A percentile compares a stretch with the other conserved stretches of the same genome.
Conservation (phyloP, 352 stramenopile genomes). For the Globisporangium acanthophoron region DNA sequence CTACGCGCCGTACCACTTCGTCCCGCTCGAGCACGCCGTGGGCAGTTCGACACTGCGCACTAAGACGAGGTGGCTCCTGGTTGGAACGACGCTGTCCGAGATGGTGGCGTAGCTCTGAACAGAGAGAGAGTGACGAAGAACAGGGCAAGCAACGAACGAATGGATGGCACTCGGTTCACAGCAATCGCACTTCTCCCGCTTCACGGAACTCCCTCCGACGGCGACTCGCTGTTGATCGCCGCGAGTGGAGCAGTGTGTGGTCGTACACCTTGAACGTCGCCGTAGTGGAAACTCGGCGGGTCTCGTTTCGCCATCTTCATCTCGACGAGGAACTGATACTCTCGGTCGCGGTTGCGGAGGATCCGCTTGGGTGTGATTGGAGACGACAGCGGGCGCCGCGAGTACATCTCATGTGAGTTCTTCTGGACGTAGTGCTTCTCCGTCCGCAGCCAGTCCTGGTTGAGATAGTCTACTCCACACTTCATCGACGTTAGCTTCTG, state of each 20-base stretch:
- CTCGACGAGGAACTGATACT: constrained; percentile 13
- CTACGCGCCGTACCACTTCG: constrained; percentile 58
- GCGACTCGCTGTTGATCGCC: not conserved
- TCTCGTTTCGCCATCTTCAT: constrained; percentile 13
- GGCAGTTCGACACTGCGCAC: constrained; percentile 8
- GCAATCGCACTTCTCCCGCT: not conserved
- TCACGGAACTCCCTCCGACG: not conserved
- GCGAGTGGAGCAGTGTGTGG: constrained; percentile 10
- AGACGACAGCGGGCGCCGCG: constrained; percentile 5
- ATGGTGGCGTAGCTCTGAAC: constrained; percentile 3
- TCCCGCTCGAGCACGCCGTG: constrained; percentile 19
- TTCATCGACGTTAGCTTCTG: constrained; percentile 11
- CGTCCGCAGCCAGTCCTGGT: constrained; percentile 7
- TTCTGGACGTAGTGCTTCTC: not conserved
- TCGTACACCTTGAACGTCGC: not conserved
- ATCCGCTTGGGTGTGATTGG: constrained; percentile 6
- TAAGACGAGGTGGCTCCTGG: constrained; percentile 29
- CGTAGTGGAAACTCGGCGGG: constrained; percentile 10
- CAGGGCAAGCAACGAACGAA: not conserved
- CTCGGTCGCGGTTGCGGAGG: constrained; percentile 8
- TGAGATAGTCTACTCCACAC: constrained; percentile 8
- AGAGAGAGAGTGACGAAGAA: not conserved
- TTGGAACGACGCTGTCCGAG: constrained; percentile 49
- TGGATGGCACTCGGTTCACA: not conserved
- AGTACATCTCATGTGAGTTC: constrained; percentile 5